Conservation (phyloP, 257 asterid genomes). For the Hygrophila difformis region DNA sequence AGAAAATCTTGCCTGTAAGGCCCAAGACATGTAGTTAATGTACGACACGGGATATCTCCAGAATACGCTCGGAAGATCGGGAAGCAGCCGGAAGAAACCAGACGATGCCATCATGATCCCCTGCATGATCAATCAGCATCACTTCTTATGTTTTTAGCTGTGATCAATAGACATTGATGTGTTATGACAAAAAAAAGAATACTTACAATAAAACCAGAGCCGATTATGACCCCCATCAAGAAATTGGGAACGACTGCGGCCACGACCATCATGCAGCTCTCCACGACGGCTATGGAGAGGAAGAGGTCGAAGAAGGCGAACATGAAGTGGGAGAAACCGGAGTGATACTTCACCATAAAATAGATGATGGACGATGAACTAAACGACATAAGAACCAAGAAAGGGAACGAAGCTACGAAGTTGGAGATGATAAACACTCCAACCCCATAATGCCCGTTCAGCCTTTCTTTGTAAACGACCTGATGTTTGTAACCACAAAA, state of each 20-base stretch:
- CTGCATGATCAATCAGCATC: slow-evolving; percentile 22
- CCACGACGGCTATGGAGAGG: slow-evolving; percentile 58
- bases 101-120: slow-evolving; percentile 90
- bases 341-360: slow-evolving; percentile 54
- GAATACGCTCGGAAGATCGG: slow-evolving; percentile 60
- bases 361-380: slow-evolving; percentile 56
- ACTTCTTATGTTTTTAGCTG: too few species aligned
- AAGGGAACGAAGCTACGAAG: slow-evolving; percentile 78
- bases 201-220: slow-evolving; percentile 78
- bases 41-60: slow-evolving; percentile 83
- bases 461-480: slow-evolving; percentile 72
- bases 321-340: slow-evolving; percentile 54
- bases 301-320: slow-evolving; percentile 47
- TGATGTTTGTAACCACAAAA: slow-evolving; percentile 27
- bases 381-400: slow-evolving; percentile 46
- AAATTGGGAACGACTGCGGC: slow-evolving; percentile 86
- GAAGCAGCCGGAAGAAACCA: slow-evolving; percentile 59
- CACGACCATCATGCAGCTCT: slow-evolving; percentile 94
- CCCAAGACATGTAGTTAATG: slow-evolving; percentile 85
- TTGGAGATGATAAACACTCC: slow-evolving; percentile 65
- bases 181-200: background rate
- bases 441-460: slow-evolving; percentile 74
- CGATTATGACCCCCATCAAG: slow-evolving; percentile 77
- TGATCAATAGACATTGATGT: background rate
- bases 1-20: slow-evolving; percentile 39